A percentile compares a stretch with the other conserved stretches of the same genome.
Conservation (phyloP, 306 rosid genomes). For the Potentilla sterilis region DNA sequence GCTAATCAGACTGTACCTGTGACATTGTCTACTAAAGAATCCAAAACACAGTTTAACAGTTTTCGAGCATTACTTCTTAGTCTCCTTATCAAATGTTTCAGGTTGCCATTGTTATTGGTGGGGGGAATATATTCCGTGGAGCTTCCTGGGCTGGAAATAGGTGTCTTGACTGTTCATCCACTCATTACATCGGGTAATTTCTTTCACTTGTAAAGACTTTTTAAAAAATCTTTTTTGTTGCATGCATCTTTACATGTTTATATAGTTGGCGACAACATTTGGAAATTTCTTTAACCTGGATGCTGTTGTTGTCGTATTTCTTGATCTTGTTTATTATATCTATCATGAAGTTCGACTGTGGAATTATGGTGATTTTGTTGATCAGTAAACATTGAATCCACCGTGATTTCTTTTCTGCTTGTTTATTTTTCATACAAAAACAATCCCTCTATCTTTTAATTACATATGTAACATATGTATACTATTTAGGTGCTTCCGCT, state of each 20-base stretch:
- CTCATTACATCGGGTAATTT: constrained; percentile 88
- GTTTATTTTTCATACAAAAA: not conserved
- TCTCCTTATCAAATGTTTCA: constrained; percentile 43
- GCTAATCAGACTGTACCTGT: not conserved
- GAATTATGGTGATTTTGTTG: not conserved
- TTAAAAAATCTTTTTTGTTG: not conserved
- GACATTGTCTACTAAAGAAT: constrained; percentile 3
- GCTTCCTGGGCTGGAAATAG: constrained; percentile 85
- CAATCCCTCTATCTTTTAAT: not conserved
- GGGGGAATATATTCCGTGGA: constrained; percentile 96
- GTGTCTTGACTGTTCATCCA: constrained; percentile 92
- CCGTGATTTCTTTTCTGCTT: too few relatives aligned
- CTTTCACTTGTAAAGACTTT: constrained; percentile 13
- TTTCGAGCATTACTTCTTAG: not conserved
- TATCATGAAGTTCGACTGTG: not conserved
- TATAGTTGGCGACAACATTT: not conserved
- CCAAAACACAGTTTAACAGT: not conserved
- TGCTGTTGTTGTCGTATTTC: not conserved
- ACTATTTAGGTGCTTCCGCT: not conserved
- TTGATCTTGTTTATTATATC: not conserved
- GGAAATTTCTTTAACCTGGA: too few relatives aligned
- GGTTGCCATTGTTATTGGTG: constrained; percentile 97
- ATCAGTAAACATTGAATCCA: not conserved
- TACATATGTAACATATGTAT: not conserved
- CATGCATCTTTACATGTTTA: not conserved